These are phyloP conservation scores for Lasiodiplodia citricola DNA, from an alignment of 2,329 filamentous ascomycete genomes.

Conservation along the genomic window DNA sequence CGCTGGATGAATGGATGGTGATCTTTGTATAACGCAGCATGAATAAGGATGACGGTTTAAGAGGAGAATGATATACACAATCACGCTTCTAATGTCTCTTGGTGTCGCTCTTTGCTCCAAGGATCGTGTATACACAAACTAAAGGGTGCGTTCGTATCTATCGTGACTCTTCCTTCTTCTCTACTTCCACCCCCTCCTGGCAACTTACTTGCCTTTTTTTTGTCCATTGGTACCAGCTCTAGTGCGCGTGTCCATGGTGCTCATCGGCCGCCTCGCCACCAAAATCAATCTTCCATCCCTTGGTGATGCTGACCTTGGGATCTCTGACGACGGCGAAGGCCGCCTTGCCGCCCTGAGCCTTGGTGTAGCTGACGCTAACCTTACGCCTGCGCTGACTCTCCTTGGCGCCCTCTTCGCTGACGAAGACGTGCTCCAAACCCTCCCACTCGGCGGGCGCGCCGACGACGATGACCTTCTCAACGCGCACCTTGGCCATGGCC, in stretches of 20 bases:
- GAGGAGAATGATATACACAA: neutral
- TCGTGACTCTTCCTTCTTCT: neutral
- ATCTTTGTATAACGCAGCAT: neutral
- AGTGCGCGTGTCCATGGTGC: conserved; percentile 6
- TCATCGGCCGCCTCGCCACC: conserved; percentile 15
- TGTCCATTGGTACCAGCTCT: neutral
- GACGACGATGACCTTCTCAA: conserved; percentile 85
- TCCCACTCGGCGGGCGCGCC: conserved; percentile 78
- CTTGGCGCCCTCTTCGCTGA: conserved; percentile 64
- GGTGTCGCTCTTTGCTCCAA: neutral
- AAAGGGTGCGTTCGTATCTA: conserved; percentile 2
- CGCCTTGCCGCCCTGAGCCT: conserved; percentile 59
- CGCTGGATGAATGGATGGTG: neutral
- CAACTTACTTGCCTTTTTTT: neutral
- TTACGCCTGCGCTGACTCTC: conserved; percentile 51
- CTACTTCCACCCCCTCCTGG: neutral
- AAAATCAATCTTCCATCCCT: conserved; percentile 68
- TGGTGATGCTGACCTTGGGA: conserved; percentile 65
- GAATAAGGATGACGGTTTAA: neutral
- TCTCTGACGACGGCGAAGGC: conserved; percentile 68
- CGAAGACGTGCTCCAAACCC: conserved; percentile 64
- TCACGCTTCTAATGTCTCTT: neutral
- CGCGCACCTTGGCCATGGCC: conserved; percentile 74
- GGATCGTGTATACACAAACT: neutral
- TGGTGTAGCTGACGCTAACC: conserved; percentile 65